These are phyloP conservation scores for Fomitopsis betulina DNA, from an alignment of 1,284 basidiomycete species.

Conservation along the genomic window DNA sequence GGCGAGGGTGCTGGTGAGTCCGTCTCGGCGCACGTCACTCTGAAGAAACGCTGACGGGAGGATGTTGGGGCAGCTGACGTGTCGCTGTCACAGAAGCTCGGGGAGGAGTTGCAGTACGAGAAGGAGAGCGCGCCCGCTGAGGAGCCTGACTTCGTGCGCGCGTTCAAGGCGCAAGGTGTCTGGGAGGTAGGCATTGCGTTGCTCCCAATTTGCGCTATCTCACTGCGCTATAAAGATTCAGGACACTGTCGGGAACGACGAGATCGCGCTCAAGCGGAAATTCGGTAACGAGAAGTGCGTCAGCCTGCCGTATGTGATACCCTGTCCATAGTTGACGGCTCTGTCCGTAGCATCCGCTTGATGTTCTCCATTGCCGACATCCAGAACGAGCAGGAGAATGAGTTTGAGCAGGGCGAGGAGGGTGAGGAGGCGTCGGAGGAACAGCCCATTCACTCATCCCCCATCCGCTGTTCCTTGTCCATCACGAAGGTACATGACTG, in stretches of 20 bases:
- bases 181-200: constrained; percentile 60
- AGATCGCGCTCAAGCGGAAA: constrained; percentile 75
- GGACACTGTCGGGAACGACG: constrained; percentile 75
- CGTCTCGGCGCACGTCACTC: constrained; percentile 5
- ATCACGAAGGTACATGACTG: constrained; percentile 69
- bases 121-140: constrained; percentile 49
- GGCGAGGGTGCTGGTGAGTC: constrained; percentile 63
- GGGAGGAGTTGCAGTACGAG: constrained; percentile 87
- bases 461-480: constrained; percentile 75
- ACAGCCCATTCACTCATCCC: constrained; percentile 44
- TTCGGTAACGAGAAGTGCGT: constrained; percentile 91
- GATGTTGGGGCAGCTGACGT: constrained; percentile 56
- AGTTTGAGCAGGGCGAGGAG: constrained; percentile 35
- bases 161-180: constrained; percentile 70
- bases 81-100: constrained; percentile 69
- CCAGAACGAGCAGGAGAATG: constrained; percentile 44
- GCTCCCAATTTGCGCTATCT: background rate
- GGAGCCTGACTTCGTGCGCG: constrained; percentile 77
- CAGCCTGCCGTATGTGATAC: background rate
- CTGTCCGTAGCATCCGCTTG: constrained; percentile 57
- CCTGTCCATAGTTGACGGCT: background rate
- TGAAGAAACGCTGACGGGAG: constrained; percentile 4
- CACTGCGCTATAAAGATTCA: constrained; percentile 46
- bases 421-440: constrained; percentile 39
- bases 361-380: constrained; percentile 85